Base-by-base conservation (phyloP, 225 moss, liverwort and hornwort species). In the Polytrichum formosum region DNA sequence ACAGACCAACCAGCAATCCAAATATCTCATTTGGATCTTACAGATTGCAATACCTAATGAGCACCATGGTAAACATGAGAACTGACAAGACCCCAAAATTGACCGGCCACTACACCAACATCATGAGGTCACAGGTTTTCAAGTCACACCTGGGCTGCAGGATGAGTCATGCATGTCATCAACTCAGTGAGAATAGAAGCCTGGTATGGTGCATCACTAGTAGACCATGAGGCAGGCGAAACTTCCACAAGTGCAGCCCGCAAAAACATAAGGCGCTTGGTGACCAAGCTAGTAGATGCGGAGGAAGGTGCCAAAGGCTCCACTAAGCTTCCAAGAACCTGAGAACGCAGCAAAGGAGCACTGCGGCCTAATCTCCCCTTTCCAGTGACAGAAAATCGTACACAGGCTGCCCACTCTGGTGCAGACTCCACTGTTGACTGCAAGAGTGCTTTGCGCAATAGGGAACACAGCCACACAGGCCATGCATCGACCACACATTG, bases 351-450 rank as follows among this genome's bases (percentile, higher is more conserved):
- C 53, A 90, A 71, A 46, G 94, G 91, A 64, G 83, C 84, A 72
- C 72, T 87, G 62, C 80, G 81, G 37, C 98, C 98, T 63, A 77
- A 79, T 16, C 76, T 80, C 56, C 98, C 98, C 78, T 99, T 99
- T 35, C 98, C 92, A n/a, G 98, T 94, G 53, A 94, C 85, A 73
- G 98, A 76, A 82, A 99, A 94, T 55, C 98, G 92, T 54, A 99
- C 78, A 75, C 94, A 93, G 70, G 94, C 90, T 69, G 91, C 92
- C 98, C 98, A 99, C 73, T 99, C 98, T 31, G 92, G 87, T 33
- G 80, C 90, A 67, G 98, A 93, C 84, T 99, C 98, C 65, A 93
- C 92, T 53, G 92, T 91, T 55, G 98, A 90, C 66, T 94, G 94
- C 71, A 85, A 72, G 27, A 99, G 85, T 71, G 90, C 91, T 72